phyloP scores from a whole-genome alignment of 768 basidiomycete species.

The Lactifluus volemus region DNA sequence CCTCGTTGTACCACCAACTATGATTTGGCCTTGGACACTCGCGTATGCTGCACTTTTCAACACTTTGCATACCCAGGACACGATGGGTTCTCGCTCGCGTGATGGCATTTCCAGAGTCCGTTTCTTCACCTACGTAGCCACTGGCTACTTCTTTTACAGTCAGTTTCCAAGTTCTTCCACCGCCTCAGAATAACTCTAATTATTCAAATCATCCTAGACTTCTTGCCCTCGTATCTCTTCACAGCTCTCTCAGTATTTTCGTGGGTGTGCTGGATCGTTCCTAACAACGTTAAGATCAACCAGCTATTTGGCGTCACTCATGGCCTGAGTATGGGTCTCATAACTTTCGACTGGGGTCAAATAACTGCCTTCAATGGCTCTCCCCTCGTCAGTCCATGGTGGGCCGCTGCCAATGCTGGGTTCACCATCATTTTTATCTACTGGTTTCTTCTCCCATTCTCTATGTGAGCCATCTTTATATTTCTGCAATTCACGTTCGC shows the following conservation, averaged over 20 bases:
- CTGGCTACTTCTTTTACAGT: conserved; percentile 33
- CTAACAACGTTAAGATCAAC: conserved; percentile 60
- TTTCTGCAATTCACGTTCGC: neutral
- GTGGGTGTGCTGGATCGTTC: conserved; percentile 61
- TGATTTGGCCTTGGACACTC: conserved; percentile 40
- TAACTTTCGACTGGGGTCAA: conserved; percentile 80
- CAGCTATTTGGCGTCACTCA: conserved; percentile 58
- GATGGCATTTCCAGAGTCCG: conserved; percentile 45
- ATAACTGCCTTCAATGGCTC: conserved; percentile 54
- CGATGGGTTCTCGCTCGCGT: conserved; percentile 34
- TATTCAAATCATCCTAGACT: neutral
- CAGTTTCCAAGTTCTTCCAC: conserved; percentile 53
- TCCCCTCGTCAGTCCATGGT: conserved; percentile 76
- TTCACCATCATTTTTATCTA: conserved; percentile 59
- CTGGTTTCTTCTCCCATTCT: conserved; percentile 54
- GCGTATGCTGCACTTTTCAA: conserved; percentile 39
- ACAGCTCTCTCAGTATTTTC: conserved; percentile 29
- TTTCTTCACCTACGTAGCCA: conserved; percentile 40
- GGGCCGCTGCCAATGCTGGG: conserved; percentile 66
- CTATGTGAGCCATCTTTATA: conserved; percentile 28
- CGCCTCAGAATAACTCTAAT: conserved; percentile 43
- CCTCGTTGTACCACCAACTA: conserved; percentile 35
- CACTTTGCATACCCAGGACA: conserved; percentile 32
- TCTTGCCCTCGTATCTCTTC: conserved; percentile 12
- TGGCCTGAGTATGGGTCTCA: conserved; percentile 46